phyloP scores from a whole-genome alignment of 768 basidiomycete genomes.

The Tricholoma sp. region DNA sequence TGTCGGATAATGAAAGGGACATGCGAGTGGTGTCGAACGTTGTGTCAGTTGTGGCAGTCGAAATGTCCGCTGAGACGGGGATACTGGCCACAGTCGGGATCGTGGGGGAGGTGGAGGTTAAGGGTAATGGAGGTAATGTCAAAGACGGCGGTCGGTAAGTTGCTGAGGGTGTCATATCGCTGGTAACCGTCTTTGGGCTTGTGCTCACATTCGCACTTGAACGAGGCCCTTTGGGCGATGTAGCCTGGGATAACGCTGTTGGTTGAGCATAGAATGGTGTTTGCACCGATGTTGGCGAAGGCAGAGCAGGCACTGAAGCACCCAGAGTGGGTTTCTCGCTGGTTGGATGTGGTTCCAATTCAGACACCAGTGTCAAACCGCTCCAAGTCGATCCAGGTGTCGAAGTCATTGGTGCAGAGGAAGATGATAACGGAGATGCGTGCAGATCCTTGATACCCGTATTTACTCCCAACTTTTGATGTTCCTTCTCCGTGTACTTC shows the following conservation, averaged over 20 bases:
- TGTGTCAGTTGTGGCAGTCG: constrained; percentile 3
- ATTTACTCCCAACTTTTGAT: background rate
- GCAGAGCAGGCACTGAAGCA: background rate
- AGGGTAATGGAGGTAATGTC: constrained; percentile 2
- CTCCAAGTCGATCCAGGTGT: background rate
- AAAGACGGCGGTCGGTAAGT: background rate
- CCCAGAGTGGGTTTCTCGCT: background rate
- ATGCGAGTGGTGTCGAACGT: constrained; percentile 2
- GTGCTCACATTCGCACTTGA: background rate
- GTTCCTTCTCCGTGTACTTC: background rate
- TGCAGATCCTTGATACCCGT: background rate
- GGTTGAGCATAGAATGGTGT: background rate
- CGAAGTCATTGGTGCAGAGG: background rate
- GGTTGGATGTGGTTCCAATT: background rate
- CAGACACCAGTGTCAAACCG: background rate
- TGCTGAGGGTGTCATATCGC: background rate
- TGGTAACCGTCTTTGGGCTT: background rate
- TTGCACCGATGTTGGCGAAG: background rate
- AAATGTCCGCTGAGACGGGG: background rate
- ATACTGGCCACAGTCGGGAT: background rate
- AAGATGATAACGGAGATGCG: background rate
- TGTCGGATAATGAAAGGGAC: constrained; percentile 25
- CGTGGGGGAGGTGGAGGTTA: constrained; percentile 2
- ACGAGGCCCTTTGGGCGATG: background rate
- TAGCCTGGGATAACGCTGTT: background rate